These are phyloP conservation scores for Stephania japonica DNA, from an alignment of 164 flowering plant species.

Conservation along the genomic window DNA sequence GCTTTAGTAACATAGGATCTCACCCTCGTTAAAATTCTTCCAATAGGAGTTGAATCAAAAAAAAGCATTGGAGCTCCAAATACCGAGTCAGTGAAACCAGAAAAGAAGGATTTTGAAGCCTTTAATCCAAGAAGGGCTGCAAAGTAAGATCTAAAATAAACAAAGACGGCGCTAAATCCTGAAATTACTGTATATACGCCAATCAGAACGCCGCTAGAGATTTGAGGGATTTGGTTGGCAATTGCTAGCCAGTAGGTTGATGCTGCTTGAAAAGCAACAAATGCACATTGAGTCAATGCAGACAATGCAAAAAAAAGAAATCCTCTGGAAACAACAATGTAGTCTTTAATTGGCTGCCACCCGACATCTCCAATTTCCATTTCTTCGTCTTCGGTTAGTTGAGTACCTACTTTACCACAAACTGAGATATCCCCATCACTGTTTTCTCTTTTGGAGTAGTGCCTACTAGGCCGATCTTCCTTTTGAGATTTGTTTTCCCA, in stretches of 20 bases:
- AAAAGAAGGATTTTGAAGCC: constrained; percentile 72
- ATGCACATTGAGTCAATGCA: constrained; percentile 32
- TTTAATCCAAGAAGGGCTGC: constrained; percentile 54
- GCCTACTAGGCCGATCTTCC: no score
- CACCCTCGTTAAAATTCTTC: constrained; percentile 79
- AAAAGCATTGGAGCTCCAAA: constrained; percentile 89
- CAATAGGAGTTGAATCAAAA: constrained; percentile 86
- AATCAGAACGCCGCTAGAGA: constrained; percentile 36
- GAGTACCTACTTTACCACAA: constrained; percentile 34
- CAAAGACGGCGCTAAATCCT: constrained; percentile 42
- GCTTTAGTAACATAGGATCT: constrained; percentile 12
- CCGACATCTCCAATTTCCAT: constrained; percentile 61
- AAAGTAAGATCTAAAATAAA: constrained; percentile 40
- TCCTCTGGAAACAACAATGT: constrained; percentile 50
- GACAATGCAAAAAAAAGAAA: constrained; percentile 18
- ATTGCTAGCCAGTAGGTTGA: constrained; percentile 75
- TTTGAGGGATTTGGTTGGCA: constrained; percentile 39
- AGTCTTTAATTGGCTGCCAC: constrained; percentile 71
- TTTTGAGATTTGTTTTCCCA: constrained; percentile 4
- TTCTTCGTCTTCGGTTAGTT: constrained; percentile 70
- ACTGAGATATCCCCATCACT: constrained; percentile 36
- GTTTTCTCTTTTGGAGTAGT: constrained; percentile 12
- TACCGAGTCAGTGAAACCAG: constrained; percentile 46
- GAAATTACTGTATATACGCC: constrained; percentile 66
- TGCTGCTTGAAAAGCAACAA: constrained; percentile 51